A percentile compares a stretch with the other conserved stretches of the same genome.
These are phyloP conservation scores for Massariosphaeria phaeospora DNA, from an alignment of 495 filamentous ascomycete species.

Conservation along the genomic window DNA sequence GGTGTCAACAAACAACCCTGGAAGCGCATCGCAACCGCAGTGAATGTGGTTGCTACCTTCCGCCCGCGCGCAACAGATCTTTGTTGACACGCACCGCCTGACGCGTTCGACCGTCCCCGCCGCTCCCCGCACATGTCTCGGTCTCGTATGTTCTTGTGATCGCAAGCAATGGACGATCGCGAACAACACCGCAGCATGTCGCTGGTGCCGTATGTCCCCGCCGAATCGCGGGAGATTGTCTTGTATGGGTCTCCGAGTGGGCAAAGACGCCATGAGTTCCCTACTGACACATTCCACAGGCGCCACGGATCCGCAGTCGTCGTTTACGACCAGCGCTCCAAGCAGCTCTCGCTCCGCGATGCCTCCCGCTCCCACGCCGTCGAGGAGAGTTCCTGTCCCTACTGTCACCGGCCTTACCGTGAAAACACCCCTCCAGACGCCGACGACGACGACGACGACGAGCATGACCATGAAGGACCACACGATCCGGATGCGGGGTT, in stretches of 20 bases:
- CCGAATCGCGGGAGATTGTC: slow-evolving; percentile 39
- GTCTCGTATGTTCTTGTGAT: background rate
- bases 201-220: slow-evolving; percentile 39
- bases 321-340: slow-evolving; percentile 78
- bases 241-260: slow-evolving; percentile 36
- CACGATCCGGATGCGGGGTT: slow-evolving; percentile 50
- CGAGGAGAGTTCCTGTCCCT: slow-evolving; percentile 69
- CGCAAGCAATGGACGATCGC: slow-evolving; percentile 24
- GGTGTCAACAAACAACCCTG: too few species aligned
- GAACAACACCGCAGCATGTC: slow-evolving; percentile 36
- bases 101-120: slow-evolving; percentile 9
- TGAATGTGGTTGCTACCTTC: too few species aligned
- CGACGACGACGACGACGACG: slow-evolving; percentile 43
- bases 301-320: slow-evolving; percentile 91
- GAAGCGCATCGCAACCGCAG: too few species aligned
- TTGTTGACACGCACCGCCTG: background rate
- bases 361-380: slow-evolving; percentile 46
- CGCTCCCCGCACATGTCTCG: slow-evolving; percentile 18
- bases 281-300: slow-evolving; percentile 45
- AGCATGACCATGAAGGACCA: slow-evolving; percentile 13
- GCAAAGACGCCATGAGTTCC: background rate
- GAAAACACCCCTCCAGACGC: slow-evolving; percentile 41
- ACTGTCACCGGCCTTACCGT: slow-evolving; percentile 76
- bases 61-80: background rate
- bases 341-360: slow-evolving; percentile 75